phyloP scores from a whole-genome alignment of 495 filamentous ascomycete species.

The Penicillium salamii region DNA sequence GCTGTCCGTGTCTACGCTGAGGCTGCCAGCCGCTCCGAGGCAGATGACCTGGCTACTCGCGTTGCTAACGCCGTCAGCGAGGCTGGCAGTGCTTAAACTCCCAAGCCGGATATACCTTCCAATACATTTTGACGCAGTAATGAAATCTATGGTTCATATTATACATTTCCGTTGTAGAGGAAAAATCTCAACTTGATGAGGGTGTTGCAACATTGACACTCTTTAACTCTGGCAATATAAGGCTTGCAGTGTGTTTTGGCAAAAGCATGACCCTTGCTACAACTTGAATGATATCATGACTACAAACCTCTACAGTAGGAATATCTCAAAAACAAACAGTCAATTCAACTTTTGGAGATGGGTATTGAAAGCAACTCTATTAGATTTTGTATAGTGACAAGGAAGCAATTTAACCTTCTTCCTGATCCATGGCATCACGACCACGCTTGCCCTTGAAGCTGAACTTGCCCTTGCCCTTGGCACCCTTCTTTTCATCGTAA shows the following conservation, averaged over 20 bases:
- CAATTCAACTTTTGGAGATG: too few species aligned
- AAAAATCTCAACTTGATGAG: too few species aligned
- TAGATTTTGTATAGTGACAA: too few species aligned
- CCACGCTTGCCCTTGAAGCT: slow-evolving; percentile 55
- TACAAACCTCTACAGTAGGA: too few species aligned
- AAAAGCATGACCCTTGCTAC: too few species aligned
- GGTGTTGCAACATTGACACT: too few species aligned
- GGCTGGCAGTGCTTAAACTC: slow-evolving; percentile 30
- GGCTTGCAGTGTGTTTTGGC: too few species aligned
- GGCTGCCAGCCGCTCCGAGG: slow-evolving; percentile 78
- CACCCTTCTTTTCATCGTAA: slow-evolving; percentile 72
- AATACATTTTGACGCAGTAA: slow-evolving; percentile 24
- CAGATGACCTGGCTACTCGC: slow-evolving; percentile 80
- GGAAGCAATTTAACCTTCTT: slow-evolving; percentile 62
- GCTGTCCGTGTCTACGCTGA: slow-evolving; percentile 97
- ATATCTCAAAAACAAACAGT: too few species aligned
- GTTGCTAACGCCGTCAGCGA: slow-evolving; percentile 69
- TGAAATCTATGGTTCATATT: slow-evolving; percentile 13
- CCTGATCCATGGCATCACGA: slow-evolving; percentile 79
- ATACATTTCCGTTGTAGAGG: background rate
- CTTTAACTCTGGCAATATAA: too few species aligned
- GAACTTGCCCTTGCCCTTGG: slow-evolving; percentile 57
- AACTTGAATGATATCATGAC: too few species aligned
- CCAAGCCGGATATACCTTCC: slow-evolving; percentile 4
- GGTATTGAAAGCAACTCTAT: too few species aligned